These are phyloP conservation scores for Rhizophagus clarus DNA, from an alignment of 192 early-diverging fungal species.

Conservation along the genomic window DNA sequence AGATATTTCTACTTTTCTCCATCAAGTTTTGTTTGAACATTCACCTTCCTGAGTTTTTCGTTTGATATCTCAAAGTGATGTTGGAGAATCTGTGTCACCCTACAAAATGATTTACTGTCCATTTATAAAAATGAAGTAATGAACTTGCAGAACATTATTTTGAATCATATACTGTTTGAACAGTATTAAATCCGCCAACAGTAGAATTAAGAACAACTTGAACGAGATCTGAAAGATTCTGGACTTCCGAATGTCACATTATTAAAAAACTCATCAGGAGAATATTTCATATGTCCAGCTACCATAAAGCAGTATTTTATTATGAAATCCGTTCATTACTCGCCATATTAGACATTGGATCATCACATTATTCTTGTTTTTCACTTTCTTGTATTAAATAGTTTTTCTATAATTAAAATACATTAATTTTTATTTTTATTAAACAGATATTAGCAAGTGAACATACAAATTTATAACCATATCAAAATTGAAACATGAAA, in stretches of 20 bases:
- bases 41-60: background rate
- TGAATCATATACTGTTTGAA: background rate
- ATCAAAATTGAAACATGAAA: too few relatives aligned
- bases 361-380: background rate
- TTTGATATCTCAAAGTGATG: background rate
- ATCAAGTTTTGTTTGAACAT: background rate
- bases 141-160: background rate
- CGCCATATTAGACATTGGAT: background rate
- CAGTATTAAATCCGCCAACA: background rate
- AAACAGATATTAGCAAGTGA: too few relatives aligned
- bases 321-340: background rate
- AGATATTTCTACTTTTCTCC: background rate
- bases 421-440: too few relatives aligned
- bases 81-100: background rate
- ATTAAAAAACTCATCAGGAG: background rate
- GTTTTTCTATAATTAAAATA: background rate
- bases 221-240: background rate
- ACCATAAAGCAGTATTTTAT: background rate
- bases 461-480: too few relatives aligned
- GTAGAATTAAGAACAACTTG: background rate
- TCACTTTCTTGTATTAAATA: slow-evolving; percentile 1
- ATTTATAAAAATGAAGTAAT: background rate
- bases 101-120: background rate
- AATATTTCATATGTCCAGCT: background rate
- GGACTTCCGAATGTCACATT: background rate